Conservation (phyloP, 371 early-diverging fungal genomes). For the Rhizopus arrhizus region DNA sequence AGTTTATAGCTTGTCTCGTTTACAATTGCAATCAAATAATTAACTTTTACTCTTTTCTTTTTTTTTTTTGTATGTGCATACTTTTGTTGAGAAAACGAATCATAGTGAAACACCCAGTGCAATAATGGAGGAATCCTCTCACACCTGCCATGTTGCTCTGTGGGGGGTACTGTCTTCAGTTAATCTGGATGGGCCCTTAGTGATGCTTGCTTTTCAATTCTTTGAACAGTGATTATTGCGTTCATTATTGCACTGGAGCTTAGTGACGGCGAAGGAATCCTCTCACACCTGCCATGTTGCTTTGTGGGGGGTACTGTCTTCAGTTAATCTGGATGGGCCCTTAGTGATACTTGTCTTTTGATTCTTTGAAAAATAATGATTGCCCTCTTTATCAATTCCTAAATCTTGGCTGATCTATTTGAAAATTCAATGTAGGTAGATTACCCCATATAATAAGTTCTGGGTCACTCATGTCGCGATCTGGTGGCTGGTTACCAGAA, state of each 20-base stretch:
- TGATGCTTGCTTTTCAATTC: conserved; percentile 3
- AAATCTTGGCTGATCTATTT: conserved; percentile 3
- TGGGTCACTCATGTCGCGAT: conserved; percentile 15
- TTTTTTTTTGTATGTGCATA: no score
- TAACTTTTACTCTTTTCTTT: no score
- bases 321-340: conserved; percentile 4
- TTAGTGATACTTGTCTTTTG: conserved; percentile 4
- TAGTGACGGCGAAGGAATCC: conserved; percentile 15
- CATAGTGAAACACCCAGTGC: no score
- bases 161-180: conserved; percentile 7
- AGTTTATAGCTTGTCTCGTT: no score
- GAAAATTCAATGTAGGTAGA: neutral
- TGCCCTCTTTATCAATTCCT: conserved; percentile 8
- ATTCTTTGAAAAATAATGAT: conserved; percentile 3
- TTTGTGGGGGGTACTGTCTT: conserved; percentile 9
- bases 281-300: conserved; percentile 15
- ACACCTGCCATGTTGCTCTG: conserved; percentile 15
- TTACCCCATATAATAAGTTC: conserved; percentile 3
- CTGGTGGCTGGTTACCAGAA: conserved; percentile 14
- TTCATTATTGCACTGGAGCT: conserved; percentile 12
- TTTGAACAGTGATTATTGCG: conserved; percentile 8
- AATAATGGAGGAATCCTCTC: conserved; percentile 14
- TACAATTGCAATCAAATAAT: no score
- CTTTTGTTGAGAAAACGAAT: no score
- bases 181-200: conserved; percentile 6